phyloP scores from a whole-genome alignment of 2,329 filamentous ascomycete genomes.

The Neonectria ditissima region DNA sequence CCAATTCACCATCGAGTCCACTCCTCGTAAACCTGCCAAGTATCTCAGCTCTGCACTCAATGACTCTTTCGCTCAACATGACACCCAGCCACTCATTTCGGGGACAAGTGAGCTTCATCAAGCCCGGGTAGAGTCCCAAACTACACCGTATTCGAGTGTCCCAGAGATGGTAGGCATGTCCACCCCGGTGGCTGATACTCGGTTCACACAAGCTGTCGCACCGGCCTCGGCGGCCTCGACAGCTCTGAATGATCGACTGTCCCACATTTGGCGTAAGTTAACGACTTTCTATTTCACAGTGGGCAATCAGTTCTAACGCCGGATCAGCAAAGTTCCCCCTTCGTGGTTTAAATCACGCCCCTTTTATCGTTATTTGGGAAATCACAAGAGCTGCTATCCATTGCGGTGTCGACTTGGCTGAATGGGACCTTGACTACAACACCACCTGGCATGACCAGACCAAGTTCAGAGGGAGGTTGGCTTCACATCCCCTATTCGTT shows the following conservation, averaged over 20 bases:
- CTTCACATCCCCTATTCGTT: conserved; percentile 53
- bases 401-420: conserved; percentile 56
- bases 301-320: conserved; percentile 2
- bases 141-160: conserved; percentile 34
- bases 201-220: background rate
- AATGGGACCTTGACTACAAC: conserved; percentile 52
- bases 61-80: conserved; percentile 33
- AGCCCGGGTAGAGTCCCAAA: background rate
- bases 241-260: conserved; percentile 45
- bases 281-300: background rate
- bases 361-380: conserved; percentile 66
- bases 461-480: conserved; percentile 57
- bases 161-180: conserved; percentile 33
- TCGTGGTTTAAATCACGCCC: conserved; percentile 55
- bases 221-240: background rate
- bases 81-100: conserved; percentile 17
- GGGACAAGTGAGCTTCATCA: conserved; percentile 1
- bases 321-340: conserved; percentile 54
- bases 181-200: background rate
- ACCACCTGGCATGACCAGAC: conserved; percentile 57
- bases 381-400: conserved; percentile 60
- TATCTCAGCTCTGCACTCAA: conserved; percentile 1
- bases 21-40: background rate
- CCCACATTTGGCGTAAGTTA: conserved; percentile 56
- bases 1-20: conserved; percentile 47